These are phyloP conservation scores for Phoenix roebelenii DNA, from an alignment of 176 grass and related monocot species.

Conservation along the genomic window DNA sequence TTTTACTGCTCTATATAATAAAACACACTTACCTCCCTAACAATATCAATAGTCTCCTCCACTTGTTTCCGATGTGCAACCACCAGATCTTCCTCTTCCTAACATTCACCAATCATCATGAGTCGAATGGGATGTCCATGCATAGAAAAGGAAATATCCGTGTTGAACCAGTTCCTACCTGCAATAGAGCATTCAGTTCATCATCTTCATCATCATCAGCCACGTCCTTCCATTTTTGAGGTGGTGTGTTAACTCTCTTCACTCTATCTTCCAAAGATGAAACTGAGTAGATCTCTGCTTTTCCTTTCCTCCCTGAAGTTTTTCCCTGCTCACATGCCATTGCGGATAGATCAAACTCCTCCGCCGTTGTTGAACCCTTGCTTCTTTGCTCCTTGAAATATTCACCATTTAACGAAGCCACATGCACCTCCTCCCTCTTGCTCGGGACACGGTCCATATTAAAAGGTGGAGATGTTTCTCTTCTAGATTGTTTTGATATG, in stretches of 20 bases:
- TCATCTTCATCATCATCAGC: constrained; percentile 42
- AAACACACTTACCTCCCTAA: constrained; percentile 45
- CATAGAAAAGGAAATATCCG: not conserved
- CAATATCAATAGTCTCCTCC: constrained; percentile 81
- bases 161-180: constrained; percentile 36
- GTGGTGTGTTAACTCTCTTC: constrained; percentile 20
- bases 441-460: constrained; percentile 34
- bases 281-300: constrained; percentile 13
- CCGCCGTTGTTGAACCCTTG: constrained; percentile 15
- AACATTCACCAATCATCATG: constrained; percentile 3
- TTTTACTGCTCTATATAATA: no score
- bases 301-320: constrained; percentile 29
- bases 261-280: constrained; percentile 18
- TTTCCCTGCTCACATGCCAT: constrained; percentile 42
- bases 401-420: constrained; percentile 15
- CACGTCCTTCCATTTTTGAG: constrained; percentile 23
- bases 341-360: constrained; percentile 47
- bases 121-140: not conserved
- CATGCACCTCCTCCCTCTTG: constrained; percentile 25
- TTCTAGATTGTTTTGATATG: constrained; percentile 53
- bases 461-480: constrained; percentile 24
- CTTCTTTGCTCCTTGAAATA: constrained; percentile 41
- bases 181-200: constrained; percentile 52
- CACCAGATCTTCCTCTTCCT: constrained; percentile 95
- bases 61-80: constrained; percentile 83